phyloP scores from a whole-genome alignment of 2,329 filamentous ascomycete genomes.

The Colletotrichum sp. region DNA sequence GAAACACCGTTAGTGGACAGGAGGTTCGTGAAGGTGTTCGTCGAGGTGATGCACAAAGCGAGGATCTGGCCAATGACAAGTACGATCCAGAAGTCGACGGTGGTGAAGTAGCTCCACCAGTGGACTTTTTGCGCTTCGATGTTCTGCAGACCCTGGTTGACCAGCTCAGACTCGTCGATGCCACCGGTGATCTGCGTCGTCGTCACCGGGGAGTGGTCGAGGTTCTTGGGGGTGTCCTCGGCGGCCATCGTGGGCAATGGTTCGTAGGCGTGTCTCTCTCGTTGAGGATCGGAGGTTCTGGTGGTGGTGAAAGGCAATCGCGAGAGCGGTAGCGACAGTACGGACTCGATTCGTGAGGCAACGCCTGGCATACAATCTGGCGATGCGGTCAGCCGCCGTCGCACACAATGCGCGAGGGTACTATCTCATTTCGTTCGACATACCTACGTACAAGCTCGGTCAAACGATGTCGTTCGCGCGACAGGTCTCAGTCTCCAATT shows the following conservation, averaged over 20 bases:
- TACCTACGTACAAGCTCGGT: constrained; percentile 2
- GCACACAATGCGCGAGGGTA: neutral
- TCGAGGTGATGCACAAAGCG: constrained; percentile 87
- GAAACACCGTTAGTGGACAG: constrained; percentile 71
- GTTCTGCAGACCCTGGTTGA: constrained; percentile 56
- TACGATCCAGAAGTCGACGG: constrained; percentile 87
- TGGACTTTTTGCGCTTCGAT: constrained; percentile 58
- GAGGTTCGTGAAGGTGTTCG: constrained; percentile 87
- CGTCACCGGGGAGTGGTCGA: constrained; percentile 16
- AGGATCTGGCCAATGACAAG: constrained; percentile 83
- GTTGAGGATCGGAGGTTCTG: constrained; percentile 24
- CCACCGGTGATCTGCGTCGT: constrained; percentile 22
- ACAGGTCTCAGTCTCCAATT: neutral
- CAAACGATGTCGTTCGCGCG: neutral
- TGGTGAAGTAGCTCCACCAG: constrained; percentile 80
- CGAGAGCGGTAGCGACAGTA: constrained; percentile 19
- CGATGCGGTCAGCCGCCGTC: neutral
- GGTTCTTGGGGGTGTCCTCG: constrained; percentile 7
- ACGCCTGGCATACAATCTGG: constrained; percentile 14
- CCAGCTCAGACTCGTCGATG: constrained; percentile 38
- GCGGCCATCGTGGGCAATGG: constrained; percentile 6
- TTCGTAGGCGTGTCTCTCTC: constrained; percentile 12
- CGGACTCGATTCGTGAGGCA: constrained; percentile 1
- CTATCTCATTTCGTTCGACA: neutral
- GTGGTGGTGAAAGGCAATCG: constrained; percentile 22